A percentile compares a stretch with the other conserved stretches of the same genome.
These are phyloP conservation scores for Pezicula radicicola DNA, from an alignment of 2,329 filamentous ascomycete genomes.

Conservation along the genomic window DNA sequence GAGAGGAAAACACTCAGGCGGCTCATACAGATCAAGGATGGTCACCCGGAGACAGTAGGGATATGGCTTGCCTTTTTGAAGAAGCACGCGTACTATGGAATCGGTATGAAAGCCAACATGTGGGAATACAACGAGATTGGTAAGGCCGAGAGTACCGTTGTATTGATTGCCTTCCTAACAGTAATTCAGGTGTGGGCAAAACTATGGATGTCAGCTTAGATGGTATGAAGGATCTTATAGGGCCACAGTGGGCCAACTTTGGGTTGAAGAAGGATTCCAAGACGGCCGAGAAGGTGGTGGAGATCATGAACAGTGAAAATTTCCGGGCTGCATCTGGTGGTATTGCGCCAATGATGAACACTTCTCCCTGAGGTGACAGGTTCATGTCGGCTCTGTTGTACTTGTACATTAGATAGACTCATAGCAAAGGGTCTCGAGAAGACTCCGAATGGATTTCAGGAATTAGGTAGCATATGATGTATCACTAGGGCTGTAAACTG, in stretches of 20 bases:
- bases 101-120: slow-evolving; percentile 98
- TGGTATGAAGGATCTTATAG: slow-evolving; percentile 39
- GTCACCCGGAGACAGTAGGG: slow-evolving; percentile 82
- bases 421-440: background rate
- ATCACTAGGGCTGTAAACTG: background rate
- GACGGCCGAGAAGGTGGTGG: slow-evolving; percentile 53
- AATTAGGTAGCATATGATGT: background rate
- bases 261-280: slow-evolving; percentile 48
- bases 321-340: slow-evolving; percentile 30
- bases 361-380: background rate
- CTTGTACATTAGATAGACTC: slow-evolving; percentile 1
- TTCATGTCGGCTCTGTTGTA: background rate
- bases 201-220: slow-evolving; percentile 47
- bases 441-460: background rate
- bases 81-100: slow-evolving; percentile 91
- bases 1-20: slow-evolving; percentile 84
- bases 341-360: slow-evolving; percentile 22
- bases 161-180: slow-evolving; percentile 5
- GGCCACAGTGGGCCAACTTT: slow-evolving; percentile 53
- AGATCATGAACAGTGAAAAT: slow-evolving; percentile 51
- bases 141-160: slow-evolving; percentile 31
- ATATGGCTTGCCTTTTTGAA: slow-evolving; percentile 89
- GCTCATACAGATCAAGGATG: slow-evolving; percentile 90
- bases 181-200: slow-evolving; percentile 43
- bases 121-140: slow-evolving; percentile 81